phyloP scores from a whole-genome alignment of 352 stramenopile genomes.

The Globisporangium radiosum region DNA sequence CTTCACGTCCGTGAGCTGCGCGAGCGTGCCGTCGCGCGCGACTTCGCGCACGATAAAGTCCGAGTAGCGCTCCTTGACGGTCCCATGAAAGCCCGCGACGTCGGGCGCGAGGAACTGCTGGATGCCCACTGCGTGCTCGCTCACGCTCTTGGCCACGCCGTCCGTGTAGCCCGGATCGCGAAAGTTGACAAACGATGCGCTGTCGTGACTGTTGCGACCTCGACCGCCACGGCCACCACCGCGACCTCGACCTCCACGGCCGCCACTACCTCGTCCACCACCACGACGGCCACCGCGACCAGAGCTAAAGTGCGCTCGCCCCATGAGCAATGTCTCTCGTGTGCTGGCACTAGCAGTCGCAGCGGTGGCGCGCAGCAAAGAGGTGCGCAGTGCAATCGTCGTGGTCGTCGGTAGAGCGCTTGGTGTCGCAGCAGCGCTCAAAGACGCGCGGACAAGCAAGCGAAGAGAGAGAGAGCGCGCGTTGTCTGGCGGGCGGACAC shows the following conservation, averaged over 20 bases:
- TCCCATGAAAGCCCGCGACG: constrained; percentile 70
- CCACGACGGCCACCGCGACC: constrained; percentile 16
- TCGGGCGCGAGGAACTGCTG: constrained; percentile 50
- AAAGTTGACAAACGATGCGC: constrained; percentile 28
- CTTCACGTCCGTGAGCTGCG: constrained; percentile 58
- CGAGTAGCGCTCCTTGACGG: constrained; percentile 88
- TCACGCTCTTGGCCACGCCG: constrained; percentile 60
- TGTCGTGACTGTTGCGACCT: constrained; percentile 6
- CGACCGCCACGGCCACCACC: constrained; percentile 16
- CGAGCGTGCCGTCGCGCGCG: constrained; percentile 40
- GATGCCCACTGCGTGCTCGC: constrained; percentile 75
- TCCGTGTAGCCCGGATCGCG: constrained; percentile 69
- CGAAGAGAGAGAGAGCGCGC: too few relatives aligned
- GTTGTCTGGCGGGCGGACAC: too few relatives aligned
- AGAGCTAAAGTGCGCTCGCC: constrained; percentile 15
- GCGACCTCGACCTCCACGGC: constrained; percentile 11
- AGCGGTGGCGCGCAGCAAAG: neutral
- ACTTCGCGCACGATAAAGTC: constrained; percentile 91
- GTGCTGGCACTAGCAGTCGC: neutral
- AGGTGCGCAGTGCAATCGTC: neutral
- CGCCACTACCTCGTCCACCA: constrained; percentile 20
- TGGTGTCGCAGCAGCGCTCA: too few relatives aligned
- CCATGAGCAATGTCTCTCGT: constrained; percentile 4
- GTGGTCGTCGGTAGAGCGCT: neutral
- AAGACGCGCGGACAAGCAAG: too few relatives aligned